Conservation (phyloP, 202 grass and related monocot genomes). For the Miscanthus sacchariflorus region DNA sequence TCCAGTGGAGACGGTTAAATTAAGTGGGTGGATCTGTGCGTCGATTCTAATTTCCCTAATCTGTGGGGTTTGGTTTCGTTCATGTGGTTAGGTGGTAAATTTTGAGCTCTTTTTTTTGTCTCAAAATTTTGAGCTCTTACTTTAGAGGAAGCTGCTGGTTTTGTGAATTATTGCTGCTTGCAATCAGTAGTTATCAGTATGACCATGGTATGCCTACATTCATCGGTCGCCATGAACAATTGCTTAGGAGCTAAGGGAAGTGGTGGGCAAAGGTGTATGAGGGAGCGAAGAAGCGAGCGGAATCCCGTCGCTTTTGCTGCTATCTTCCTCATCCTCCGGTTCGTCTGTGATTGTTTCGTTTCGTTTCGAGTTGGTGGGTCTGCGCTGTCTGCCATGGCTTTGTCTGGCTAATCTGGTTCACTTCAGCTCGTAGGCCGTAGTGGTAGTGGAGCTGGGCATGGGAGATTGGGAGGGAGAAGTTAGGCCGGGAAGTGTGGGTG, state of each 20-base stretch:
- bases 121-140: conserved; percentile 47
- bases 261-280: conserved; percentile 6
- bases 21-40: conserved; percentile 43
- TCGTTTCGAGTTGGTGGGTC: conserved; percentile 52
- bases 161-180: conserved; percentile 44
- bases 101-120: conserved; percentile 33
- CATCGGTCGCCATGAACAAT: background rate
- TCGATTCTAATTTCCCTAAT: conserved; percentile 49
- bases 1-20: conserved; percentile 38
- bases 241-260: conserved; percentile 65
- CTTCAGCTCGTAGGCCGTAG: too few species aligned
- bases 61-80: conserved; percentile 33
- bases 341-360: conserved; percentile 43
- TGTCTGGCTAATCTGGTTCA: conserved; percentile 20
- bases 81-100: conserved; percentile 40
- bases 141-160: conserved; percentile 47
- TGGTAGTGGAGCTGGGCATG: too few species aligned
- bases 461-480: too few species aligned
- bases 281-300: conserved; percentile 17
- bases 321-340: background rate
- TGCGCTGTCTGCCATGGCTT: conserved; percentile 48
- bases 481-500: background rate
- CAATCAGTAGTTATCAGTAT: conserved; percentile 34
- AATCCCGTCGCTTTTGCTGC: conserved; percentile 53
- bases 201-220: conserved; percentile 14